Percentiles rank a stretch among this genome's conserved stretches.
These are phyloP conservation scores for Collybiopsis luxurians DNA, from an alignment of 768 basidiomycete species.

Conservation along the genomic window DNA sequence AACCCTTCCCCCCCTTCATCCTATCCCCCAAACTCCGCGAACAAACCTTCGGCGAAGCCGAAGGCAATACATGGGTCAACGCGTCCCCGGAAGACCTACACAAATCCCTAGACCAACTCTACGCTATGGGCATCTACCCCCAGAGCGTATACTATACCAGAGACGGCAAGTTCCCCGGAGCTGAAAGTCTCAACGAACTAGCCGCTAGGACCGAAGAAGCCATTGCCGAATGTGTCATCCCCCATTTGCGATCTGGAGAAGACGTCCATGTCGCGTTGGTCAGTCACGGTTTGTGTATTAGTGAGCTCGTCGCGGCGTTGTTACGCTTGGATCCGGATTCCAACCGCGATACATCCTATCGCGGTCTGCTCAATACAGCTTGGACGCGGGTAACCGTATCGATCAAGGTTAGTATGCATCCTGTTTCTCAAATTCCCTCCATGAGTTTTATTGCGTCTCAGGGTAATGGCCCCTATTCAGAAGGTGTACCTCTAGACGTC, in stretches of 20 bases:
- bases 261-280: constrained; percentile 60
- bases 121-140: constrained; percentile 51
- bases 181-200: constrained; percentile 66
- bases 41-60: constrained; percentile 70
- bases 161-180: constrained; percentile 58
- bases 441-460: background rate
- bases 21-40: constrained; percentile 61
- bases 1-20: constrained; percentile 53
- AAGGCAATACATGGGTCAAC: constrained; percentile 54
- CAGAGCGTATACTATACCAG: constrained; percentile 35
- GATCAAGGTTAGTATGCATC: constrained; percentile 34
- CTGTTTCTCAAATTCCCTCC: background rate
- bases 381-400: constrained; percentile 59
- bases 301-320: constrained; percentile 55
- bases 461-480: constrained; percentile 14
- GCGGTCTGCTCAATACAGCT: constrained; percentile 67
- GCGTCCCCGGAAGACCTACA: constrained; percentile 24
- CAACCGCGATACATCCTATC: constrained; percentile 30
- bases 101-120: constrained; percentile 40
- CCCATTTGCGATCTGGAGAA: constrained; percentile 42
- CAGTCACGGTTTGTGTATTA: constrained; percentile 74
- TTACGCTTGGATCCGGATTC: constrained; percentile 48
- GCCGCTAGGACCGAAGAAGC: constrained; percentile 50
- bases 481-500: constrained; percentile 27
- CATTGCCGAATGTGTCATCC: constrained; percentile 53